Evolutionary conservation across 2,329 filamentous ascomycete species (phyloP).

Genomic region (Lasiodiplodia sp.): DNA sequence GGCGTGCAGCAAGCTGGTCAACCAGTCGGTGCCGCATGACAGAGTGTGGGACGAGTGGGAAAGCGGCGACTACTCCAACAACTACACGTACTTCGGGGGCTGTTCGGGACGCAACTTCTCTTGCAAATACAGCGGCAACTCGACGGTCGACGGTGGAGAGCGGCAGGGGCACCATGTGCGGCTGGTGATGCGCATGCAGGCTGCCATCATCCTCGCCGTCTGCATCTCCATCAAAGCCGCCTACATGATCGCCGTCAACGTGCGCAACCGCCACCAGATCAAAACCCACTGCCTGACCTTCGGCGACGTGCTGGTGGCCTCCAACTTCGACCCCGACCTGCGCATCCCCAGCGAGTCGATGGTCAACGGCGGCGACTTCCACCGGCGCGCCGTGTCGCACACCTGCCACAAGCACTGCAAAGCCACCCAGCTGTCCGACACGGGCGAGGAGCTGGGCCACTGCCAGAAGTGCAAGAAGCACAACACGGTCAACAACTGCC

Average conservation of each 20-base stretch:
- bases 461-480: slow-evolving; percentile 43
- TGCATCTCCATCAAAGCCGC: slow-evolving; percentile 39
- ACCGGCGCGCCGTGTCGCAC: slow-evolving; percentile 36
- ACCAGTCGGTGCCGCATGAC: neutral
- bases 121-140: neutral
- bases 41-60: neutral
- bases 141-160: neutral
- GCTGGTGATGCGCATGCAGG: slow-evolving; percentile 43
- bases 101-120: neutral
- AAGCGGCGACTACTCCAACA: neutral
- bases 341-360: slow-evolving; percentile 42
- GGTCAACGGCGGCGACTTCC: slow-evolving; percentile 42
- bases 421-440: slow-evolving; percentile 31
- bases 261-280: slow-evolving; percentile 36
- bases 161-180: neutral
- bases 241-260: slow-evolving; percentile 43
- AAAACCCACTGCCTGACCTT: slow-evolving; percentile 43
- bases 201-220: slow-evolving; percentile 39
- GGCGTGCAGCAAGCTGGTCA: neutral
- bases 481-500: slow-evolving; percentile 36
- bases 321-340: slow-evolving; percentile 39
- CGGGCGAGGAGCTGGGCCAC: slow-evolving; percentile 41
- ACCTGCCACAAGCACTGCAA: slow-evolving; percentile 44
- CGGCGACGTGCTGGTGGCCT: slow-evolving; percentile 42
- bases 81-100: neutral